A percentile compares a stretch with the other conserved stretches of the same genome.
Evolutionary conservation across 371 early-diverging fungal genomes (phyloP).

Genomic region (Circinella umbellata): DNA sequence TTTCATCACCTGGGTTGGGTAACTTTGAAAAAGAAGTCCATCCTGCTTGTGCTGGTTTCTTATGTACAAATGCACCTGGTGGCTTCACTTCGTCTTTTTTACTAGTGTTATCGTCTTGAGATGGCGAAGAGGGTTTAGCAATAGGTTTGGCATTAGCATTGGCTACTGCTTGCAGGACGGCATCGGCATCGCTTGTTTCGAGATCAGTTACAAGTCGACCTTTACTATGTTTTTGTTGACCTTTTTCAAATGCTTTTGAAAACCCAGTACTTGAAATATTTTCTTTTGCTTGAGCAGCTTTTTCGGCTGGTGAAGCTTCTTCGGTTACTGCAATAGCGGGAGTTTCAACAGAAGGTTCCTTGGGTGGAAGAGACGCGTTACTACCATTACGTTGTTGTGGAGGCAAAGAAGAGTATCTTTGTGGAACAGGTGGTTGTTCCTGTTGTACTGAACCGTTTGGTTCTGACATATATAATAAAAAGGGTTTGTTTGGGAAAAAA

Average conservation of each 20-base stretch:
- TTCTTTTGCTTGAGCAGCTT: conserved; percentile 13
- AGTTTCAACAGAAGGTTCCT: background rate
- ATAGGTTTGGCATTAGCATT: conserved; percentile 22
- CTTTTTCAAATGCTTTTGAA: conserved; percentile 15
- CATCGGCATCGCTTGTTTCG: conserved; percentile 15
- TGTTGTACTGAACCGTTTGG: conserved; percentile 15
- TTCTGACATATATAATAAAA: conserved; percentile 10
- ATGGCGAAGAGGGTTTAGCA: background rate
- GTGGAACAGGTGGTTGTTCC: background rate
- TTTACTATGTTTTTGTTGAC: conserved; percentile 11
- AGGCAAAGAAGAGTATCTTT: conserved; percentile 1
- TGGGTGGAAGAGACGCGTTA: background rate
- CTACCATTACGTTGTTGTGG: background rate
- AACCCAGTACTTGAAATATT: conserved; percentile 13
- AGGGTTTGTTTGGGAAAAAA: conserved; percentile 4
- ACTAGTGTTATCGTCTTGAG: background rate
- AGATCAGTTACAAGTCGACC: conserved; percentile 17
- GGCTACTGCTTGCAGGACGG: conserved; percentile 15
- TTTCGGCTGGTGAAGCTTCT: conserved; percentile 18
- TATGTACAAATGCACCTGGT: conserved; percentile 15
- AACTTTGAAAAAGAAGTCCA: conserved; percentile 49
- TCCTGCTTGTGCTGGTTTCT: conserved; percentile 20
- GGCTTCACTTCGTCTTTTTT: background rate
- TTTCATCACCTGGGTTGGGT: conserved; percentile 54
- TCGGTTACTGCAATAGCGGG: conserved; percentile 14